Percentiles rank a stretch among this genome's conserved stretches.
phyloP scores from a whole-genome alignment of 2,329 filamentous ascomycete genomes.

The Daldinia sp. region DNA sequence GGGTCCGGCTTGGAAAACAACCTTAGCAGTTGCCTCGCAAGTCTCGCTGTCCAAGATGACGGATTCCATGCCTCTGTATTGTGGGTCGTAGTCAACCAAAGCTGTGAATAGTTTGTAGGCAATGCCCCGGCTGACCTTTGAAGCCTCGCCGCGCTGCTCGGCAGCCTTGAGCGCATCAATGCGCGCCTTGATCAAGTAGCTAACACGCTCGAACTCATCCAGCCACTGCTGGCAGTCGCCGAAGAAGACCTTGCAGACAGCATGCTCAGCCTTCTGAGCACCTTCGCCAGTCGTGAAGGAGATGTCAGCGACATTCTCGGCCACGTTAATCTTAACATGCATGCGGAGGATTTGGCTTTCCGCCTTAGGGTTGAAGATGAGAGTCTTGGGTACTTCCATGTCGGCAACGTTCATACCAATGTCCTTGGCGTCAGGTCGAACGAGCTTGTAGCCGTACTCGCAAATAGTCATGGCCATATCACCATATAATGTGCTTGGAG shows the following conservation, averaged over 20 bases:
- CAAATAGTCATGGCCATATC: conserved; percentile 68
- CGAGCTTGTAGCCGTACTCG: conserved; percentile 75
- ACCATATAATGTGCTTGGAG: conserved; percentile 68
- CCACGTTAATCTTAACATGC: conserved; percentile 69
- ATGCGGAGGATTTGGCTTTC: conserved; percentile 70
- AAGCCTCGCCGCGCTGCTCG: conserved; percentile 73
- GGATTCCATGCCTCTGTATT: conserved; percentile 69
- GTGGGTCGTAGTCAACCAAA: conserved; percentile 67
- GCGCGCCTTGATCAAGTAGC: conserved; percentile 76
- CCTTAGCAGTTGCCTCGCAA: conserved; percentile 64
- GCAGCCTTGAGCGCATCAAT: conserved; percentile 70
- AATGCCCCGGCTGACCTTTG: conserved; percentile 79
- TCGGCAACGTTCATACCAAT: conserved; percentile 73
- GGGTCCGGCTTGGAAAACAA: conserved; percentile 62
- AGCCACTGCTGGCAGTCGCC: conserved; percentile 71
- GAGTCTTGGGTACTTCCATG: conserved; percentile 77
- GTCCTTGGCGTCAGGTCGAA: conserved; percentile 66
- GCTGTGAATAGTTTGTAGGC: conserved; percentile 78
- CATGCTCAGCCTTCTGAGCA: conserved; percentile 70
- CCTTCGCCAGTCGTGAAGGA: conserved; percentile 71
- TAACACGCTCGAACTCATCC: conserved; percentile 73
- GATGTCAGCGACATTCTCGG: conserved; percentile 66
- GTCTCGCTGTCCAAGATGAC: conserved; percentile 68
- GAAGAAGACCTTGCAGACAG: conserved; percentile 70
- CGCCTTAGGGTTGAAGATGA: conserved; percentile 67